phyloP scores from a whole-genome alignment of 768 basidiomycete genomes.

The Phylloporus rhodoxanthus region DNA sequence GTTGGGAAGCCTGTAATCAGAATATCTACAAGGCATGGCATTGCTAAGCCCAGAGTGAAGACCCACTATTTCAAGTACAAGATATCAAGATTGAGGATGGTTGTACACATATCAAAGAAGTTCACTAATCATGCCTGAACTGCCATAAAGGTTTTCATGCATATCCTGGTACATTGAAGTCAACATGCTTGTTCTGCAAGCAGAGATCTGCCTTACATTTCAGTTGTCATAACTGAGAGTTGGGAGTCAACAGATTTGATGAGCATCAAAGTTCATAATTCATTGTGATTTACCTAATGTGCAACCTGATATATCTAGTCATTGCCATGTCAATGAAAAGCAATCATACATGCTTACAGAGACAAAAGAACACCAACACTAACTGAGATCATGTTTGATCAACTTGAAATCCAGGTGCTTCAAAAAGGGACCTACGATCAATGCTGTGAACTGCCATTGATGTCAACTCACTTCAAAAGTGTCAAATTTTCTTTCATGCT shows the following conservation, averaged over 20 bases:
- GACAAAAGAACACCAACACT: conserved; percentile 26
- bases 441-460: conserved; percentile 28
- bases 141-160: conserved; percentile 17
- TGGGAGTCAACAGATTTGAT: conserved; percentile 12
- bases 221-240: conserved; percentile 23
- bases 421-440: conserved; percentile 29
- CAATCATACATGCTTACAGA: conserved; percentile 19
- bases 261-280: conserved; percentile 5
- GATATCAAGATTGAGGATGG: background rate
- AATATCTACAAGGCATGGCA: conserved; percentile 46
- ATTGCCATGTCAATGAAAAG: background rate
- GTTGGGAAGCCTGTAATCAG: conserved; percentile 44
- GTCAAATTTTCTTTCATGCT: background rate
- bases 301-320: conserved; percentile 29
- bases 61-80: conserved; percentile 34
- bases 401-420: background rate
- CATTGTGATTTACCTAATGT: conserved; percentile 21
- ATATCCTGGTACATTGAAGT: conserved; percentile 18
- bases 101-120: background rate
- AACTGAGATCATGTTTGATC: conserved; percentile 16
- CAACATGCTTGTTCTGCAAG: background rate
- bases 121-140: conserved; percentile 24
- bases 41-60: conserved; percentile 46
- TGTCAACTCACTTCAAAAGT: conserved; percentile 21
- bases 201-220: conserved; percentile 21